Evolutionary conservation across 1,139 yeast genomes (phyloP).

Genomic region (Saccharomyces hybrid): DNA sequence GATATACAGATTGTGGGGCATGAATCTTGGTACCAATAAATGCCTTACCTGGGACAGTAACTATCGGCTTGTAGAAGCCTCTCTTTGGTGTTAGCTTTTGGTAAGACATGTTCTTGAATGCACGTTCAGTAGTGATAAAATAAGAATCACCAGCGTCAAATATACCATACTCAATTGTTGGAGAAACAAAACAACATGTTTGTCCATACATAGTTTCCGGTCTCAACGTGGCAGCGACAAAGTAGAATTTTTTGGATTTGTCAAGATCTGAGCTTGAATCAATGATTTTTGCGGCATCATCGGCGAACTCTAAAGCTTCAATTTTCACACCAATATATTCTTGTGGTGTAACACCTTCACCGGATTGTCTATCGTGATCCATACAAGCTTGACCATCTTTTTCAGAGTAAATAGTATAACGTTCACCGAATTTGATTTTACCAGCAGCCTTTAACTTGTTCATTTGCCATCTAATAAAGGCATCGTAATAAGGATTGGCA

Average conservation of each 20-base stretch:
- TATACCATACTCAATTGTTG: slow-evolving; percentile 86
- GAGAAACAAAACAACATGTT: slow-evolving; percentile 95
- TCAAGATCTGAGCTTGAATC: slow-evolving; percentile 47
- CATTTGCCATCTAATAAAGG: slow-evolving; percentile 96
- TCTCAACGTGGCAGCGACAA: slow-evolving; percentile 95
- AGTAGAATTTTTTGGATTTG: slow-evolving; percentile 57
- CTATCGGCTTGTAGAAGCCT: slow-evolving; percentile 63
- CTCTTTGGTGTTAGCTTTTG: slow-evolving; percentile 88
- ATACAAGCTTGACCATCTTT: slow-evolving; percentile 99
- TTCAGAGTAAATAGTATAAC: slow-evolving; percentile 95
- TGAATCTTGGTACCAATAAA: slow-evolving; percentile 80
- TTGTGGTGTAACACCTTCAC: slow-evolving; percentile 96
- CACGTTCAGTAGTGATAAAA: slow-evolving; percentile 86
- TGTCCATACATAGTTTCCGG: slow-evolving; percentile 99
- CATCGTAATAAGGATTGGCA: slow-evolving; percentile 88
- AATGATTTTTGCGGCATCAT: slow-evolving; percentile 34
- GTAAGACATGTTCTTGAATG: slow-evolving; percentile 96
- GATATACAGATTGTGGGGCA: slow-evolving; percentile 74
- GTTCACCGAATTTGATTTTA: slow-evolving; percentile 94
- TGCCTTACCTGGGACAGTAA: slow-evolving; percentile 57
- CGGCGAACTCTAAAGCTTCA: slow-evolving; percentile 44
- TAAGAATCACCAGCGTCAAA: slow-evolving; percentile 82
- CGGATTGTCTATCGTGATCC: slow-evolving; percentile 97
- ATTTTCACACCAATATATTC: slow-evolving; percentile 94
- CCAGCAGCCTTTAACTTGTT: slow-evolving; percentile 78